A percentile compares a stretch with the other conserved stretches of the same genome.
These are phyloP conservation scores for Pestalotiopsis sp. DNA, from an alignment of 2,329 filamentous ascomycete species.

Conservation along the genomic window DNA sequence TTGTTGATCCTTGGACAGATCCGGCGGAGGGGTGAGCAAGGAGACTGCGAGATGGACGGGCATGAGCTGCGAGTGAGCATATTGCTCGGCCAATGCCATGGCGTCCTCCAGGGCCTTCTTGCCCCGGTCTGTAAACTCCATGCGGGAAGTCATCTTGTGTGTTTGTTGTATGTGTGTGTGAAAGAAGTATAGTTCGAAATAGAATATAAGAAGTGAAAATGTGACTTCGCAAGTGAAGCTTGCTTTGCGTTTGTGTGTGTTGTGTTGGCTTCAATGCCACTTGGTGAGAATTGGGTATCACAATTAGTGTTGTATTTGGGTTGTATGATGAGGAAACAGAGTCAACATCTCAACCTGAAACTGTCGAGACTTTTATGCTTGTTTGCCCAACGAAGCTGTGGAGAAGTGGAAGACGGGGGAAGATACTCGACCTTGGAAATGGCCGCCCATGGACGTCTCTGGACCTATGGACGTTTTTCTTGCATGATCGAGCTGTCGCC, in stretches of 20 bases:
- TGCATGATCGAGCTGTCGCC: not conserved
- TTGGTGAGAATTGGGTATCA: slow-evolving; percentile 10
- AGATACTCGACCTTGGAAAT: not conserved
- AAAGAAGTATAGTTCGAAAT: not conserved
- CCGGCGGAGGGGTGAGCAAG: slow-evolving; percentile 74
- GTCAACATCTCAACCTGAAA: not conserved
- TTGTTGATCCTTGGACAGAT: slow-evolving; percentile 81
- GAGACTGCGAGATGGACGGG: slow-evolving; percentile 88
- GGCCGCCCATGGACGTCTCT: not conserved
- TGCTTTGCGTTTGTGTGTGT: slow-evolving; percentile 2
- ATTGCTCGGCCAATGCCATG: slow-evolving; percentile 84
- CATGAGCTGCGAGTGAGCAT: slow-evolving; percentile 86
- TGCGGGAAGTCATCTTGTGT: slow-evolving; percentile 68
- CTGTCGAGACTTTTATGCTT: slow-evolving; percentile 6
- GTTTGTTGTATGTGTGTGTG: not conserved
- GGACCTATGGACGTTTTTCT: not conserved
- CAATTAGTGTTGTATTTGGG: slow-evolving; percentile 1
- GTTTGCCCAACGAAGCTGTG: not conserved
- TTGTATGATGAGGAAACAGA: not conserved
- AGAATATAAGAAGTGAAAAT: slow-evolving; percentile 1
- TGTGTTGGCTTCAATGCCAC: slow-evolving; percentile 9
- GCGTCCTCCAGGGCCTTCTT: slow-evolving; percentile 89
- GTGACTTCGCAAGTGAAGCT: slow-evolving; percentile 11
- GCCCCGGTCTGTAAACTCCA: slow-evolving; percentile 93
- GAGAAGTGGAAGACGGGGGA: slow-evolving; percentile 5